Conservation (phyloP, 495 filamentous ascomycete species). For the Hypoxylon cercidicola region DNA sequence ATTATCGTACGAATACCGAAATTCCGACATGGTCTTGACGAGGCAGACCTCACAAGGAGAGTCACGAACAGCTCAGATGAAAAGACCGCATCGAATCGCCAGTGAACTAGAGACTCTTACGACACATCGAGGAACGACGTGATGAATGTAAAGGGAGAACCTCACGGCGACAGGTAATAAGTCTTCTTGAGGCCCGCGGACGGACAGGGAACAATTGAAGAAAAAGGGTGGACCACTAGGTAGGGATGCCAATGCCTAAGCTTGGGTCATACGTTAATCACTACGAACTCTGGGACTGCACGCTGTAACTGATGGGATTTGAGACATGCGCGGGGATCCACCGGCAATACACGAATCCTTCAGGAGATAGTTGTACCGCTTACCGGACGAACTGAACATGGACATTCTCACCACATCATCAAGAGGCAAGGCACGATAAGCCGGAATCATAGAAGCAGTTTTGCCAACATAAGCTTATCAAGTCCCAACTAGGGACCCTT, state of each 20-base stretch:
- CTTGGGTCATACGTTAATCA: constrained; percentile 24
- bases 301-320: constrained; percentile 32
- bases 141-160: not conserved
- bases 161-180: not conserved
- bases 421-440: not conserved
- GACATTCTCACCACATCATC: not conserved
- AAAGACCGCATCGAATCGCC: constrained; percentile 21
- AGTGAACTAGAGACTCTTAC: not conserved
- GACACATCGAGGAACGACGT: constrained; percentile 3
- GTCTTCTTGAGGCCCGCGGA: not conserved
- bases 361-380: constrained; percentile 20
- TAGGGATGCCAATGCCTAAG: constrained; percentile 21
- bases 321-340: constrained; percentile 30
- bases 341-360: constrained; percentile 26
- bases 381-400: constrained; percentile 17
- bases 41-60: constrained; percentile 12
- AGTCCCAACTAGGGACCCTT: not conserved
- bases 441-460: not conserved
- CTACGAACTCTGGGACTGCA: constrained; percentile 25
- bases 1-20: constrained; percentile 36
- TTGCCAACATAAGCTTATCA: not conserved
- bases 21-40: constrained; percentile 32
- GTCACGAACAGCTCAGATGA: constrained; percentile 4
- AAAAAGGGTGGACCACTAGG: constrained; percentile 2
- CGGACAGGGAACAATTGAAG: not conserved